Conservation (phyloP, 2,329 filamentous ascomycete species). For the Diaporthe destruens region DNA sequence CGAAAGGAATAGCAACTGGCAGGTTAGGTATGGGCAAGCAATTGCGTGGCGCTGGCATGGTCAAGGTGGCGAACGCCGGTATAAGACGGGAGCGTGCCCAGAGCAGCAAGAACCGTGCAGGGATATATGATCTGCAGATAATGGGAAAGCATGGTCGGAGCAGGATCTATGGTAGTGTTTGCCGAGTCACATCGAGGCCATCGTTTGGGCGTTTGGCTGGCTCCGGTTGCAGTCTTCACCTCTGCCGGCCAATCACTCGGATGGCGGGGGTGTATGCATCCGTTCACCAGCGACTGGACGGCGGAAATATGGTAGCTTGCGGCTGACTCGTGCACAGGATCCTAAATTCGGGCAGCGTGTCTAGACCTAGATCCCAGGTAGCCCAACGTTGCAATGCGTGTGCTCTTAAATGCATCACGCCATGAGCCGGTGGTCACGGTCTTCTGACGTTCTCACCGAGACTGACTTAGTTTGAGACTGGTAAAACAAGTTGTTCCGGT, state of each 20-base stretch:
- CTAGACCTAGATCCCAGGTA: background rate
- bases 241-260: slow-evolving; percentile 1
- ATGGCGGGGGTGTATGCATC: slow-evolving; percentile 6
- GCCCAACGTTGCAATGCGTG: background rate
- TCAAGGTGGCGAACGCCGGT: slow-evolving; percentile 11
- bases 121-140: slow-evolving; percentile 24
- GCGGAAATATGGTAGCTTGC: background rate
- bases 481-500: background rate
- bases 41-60: slow-evolving; percentile 5
- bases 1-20: background rate
- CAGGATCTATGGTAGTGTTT: background rate
- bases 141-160: background rate
- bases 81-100: slow-evolving; percentile 3
- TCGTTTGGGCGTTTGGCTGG: slow-evolving; percentile 5
- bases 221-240: slow-evolving; percentile 1
- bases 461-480: background rate
- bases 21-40: background rate
- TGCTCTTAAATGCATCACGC: background rate
- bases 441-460: slow-evolving; percentile 2
- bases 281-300: background rate
- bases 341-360: background rate
- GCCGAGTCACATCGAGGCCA: slow-evolving; percentile 15
- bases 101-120: slow-evolving; percentile 12
- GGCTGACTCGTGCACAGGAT: slow-evolving; percentile 6
- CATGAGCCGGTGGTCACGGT: slow-evolving; percentile 9